A percentile compares a stretch with the other conserved stretches of the same genome.
These are phyloP conservation scores for Sugiyamaella mastotermitis DNA, from an alignment of 805 yeast genomes.

Conservation along the genomic window DNA sequence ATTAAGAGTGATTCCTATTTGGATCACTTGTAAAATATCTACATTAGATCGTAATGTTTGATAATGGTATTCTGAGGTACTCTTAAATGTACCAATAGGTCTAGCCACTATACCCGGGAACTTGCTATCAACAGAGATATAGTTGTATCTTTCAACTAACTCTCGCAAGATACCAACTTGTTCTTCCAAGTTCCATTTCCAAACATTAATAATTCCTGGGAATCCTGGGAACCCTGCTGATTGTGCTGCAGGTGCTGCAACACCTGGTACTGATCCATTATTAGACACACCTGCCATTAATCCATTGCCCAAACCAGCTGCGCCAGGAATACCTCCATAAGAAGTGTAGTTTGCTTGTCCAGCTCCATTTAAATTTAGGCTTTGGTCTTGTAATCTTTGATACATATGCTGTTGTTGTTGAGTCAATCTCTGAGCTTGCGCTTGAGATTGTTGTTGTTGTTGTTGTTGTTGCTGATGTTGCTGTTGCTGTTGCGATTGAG, in stretches of 20 bases:
- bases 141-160: constrained; percentile 32
- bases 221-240: neutral
- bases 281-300: neutral
- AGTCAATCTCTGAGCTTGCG: neutral
- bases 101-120: constrained; percentile 95
- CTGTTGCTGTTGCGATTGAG: neutral
- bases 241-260: neutral
- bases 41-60: constrained; percentile 91
- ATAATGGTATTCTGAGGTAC: constrained; percentile 88
- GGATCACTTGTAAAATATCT: constrained; percentile 79
- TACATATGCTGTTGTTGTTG: neutral
- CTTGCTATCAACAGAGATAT: constrained; percentile 66
- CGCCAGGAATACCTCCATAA: neutral
- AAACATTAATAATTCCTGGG: constrained; percentile 28
- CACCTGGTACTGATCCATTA: neutral
- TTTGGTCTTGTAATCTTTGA: neutral
- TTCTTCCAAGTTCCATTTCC: constrained; percentile 37
- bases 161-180: constrained; percentile 35
- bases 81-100: constrained; percentile 88
- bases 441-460: neutral
- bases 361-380: neutral
- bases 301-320: neutral
- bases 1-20: constrained; percentile 72
- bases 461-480: neutral
- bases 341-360: neutral